Evolutionary conservation across 148 eudicot species (phyloP), one percentile per base, ranked within the genome.

Genomic region (Vaccinium darrowii): DNA sequence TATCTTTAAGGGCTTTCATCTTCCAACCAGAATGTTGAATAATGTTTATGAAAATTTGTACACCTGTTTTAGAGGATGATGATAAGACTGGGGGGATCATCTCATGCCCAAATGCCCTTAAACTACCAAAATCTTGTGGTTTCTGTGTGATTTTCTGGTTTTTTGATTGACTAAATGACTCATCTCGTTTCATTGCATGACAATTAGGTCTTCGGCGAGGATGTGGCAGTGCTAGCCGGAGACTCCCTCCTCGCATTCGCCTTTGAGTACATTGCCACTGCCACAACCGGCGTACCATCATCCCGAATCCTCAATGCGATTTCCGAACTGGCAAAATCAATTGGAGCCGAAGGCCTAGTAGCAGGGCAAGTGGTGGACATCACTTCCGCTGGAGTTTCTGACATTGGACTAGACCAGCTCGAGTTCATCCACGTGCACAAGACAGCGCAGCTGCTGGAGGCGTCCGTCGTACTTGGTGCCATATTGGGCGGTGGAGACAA

Each of bases 351-450:
- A 47, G 91, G 90, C 11, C 83, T 90, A 16, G 90, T 90, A 0
- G 88, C 87, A 0, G 90, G 91, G 0, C 91, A 90, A 83, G 91
- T 90, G 8, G 91, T 86, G 27, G 90, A 90, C n/a, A 23, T 90
- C 0, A 21, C 13, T 19, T 87, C 83, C 12, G 80, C 85, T 4
- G 91, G 90, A 0, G 58, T 47, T 1, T 7, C 84, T 13, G 39
- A 84, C 14, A 82, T 90, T 0, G 91, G 90, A 7, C 60, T 90
- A 13, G 90, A 86, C 0, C 86, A 85, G 39, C 75, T 90, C 0
- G 91, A 90, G 54, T 90, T 84, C 85, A 90, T 90, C 8, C 91
- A 90, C 79, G 7, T 79, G 0, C 90, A 90, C 84, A 90, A 90
- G 25, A 88, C 90, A 3, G 90, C 90, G 2, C 90, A 82, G 1